Percentiles rank a stretch among this genome's conserved stretches.
Conservation (phyloP, 345 rosid genomes). For the Xanthoceras sorbifolium region DNA sequence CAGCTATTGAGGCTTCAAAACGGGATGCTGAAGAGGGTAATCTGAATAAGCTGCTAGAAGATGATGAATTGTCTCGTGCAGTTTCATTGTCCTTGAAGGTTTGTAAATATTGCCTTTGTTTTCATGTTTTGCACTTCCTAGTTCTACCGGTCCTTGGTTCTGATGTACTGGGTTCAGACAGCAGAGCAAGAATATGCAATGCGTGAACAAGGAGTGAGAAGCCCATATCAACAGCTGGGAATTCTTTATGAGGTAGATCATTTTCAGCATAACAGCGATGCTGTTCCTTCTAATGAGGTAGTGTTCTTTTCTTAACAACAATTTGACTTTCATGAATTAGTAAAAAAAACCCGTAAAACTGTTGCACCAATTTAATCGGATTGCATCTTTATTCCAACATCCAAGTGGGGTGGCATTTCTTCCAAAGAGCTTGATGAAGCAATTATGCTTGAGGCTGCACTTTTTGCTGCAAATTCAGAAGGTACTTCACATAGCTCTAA, state of each 20-base stretch:
- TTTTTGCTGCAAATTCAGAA: conserved; percentile 46
- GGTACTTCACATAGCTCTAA: conserved; percentile 28
- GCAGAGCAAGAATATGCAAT: conserved; percentile 60
- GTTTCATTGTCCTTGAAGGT: conserved; percentile 79
- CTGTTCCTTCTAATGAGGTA: conserved; percentile 44
- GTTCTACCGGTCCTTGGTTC: conserved; percentile 20
- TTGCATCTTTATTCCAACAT: conserved; percentile 10
- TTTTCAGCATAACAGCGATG: conserved; percentile 26
- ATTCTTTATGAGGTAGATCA: conserved; percentile 4
- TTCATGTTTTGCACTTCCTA: conserved; percentile 13
- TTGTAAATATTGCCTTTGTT: conserved; percentile 22
- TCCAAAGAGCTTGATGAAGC: conserved; percentile 69
- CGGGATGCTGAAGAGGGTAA: conserved; percentile 43
- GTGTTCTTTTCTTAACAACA: conserved; percentile 5
- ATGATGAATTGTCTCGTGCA: conserved; percentile 75
- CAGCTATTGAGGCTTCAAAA: conserved; percentile 83
- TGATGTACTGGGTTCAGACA: conserved; percentile 47
- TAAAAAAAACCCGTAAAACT: not conserved
- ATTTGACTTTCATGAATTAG: conserved; percentile 14
- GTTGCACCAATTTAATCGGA: conserved; percentile 2
- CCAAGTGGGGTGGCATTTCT: conserved; percentile 70
- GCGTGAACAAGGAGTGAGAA: conserved; percentile 39
- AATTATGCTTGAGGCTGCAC: conserved; percentile 58
- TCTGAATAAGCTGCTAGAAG: conserved; percentile 42
- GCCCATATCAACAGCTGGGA: conserved; percentile 26